phyloP scores from a whole-genome alignment of 306 rosid species.

The Cercis canadensis region DNA sequence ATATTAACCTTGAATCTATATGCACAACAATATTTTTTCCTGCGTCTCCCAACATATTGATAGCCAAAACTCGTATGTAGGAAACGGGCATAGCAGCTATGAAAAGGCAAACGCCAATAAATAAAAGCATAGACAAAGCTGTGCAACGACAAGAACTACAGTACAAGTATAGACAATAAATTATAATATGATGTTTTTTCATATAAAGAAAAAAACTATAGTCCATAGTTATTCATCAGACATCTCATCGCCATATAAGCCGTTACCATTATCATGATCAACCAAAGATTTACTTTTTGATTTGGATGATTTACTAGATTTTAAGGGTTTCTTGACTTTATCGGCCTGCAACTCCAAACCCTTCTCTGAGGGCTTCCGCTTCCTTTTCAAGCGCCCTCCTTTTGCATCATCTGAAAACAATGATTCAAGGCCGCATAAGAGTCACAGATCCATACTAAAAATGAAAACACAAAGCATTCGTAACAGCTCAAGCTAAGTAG shows the following conservation, averaged over 20 bases:
- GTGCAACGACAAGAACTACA: too few species aligned
- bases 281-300: constrained; percentile 51
- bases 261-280: constrained; percentile 58
- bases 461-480: neutral
- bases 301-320: constrained; percentile 56
- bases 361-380: constrained; percentile 87
- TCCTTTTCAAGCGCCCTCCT: constrained; percentile 65
- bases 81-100: neutral
- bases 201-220: neutral
- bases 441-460: constrained; percentile 13
- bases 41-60: too few species aligned
- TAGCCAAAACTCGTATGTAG: too few species aligned
- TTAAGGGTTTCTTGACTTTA: constrained; percentile 66
- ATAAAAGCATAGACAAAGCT: too few species aligned
- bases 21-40: too few species aligned
- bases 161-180: too few species aligned
- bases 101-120: neutral
- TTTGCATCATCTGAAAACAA: constrained; percentile 64
- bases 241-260: constrained; percentile 51
- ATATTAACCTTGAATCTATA: too few species aligned
- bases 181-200: too few species aligned
- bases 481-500: neutral
- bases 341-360: constrained; percentile 88
- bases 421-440: constrained; percentile 23
- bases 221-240: constrained; percentile 54